Evolutionary conservation across 495 filamentous ascomycete species (phyloP), one percentile per base, ranked within the genome.

Genomic region (Neurospora sp.): DNA sequence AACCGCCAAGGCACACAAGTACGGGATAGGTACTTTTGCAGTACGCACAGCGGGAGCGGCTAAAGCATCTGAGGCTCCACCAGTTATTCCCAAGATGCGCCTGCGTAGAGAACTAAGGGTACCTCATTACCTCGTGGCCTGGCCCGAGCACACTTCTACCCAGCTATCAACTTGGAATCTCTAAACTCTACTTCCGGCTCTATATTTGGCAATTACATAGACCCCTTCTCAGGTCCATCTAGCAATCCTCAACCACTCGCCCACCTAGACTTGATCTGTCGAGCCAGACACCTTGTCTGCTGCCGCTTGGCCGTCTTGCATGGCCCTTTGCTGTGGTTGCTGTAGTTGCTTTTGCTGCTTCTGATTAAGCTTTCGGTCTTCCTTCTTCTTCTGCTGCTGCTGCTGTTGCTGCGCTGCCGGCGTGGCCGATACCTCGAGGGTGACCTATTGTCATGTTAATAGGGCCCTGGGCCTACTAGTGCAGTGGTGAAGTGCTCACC

Each of bases 401-500:
- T 48, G 46, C 53, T 61, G 48, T 12, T 59, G 53, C 53, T 61
- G 53, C 12, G 27, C 53, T 66, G 27, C 27, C 27, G 75, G 79
- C 41, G 75, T 70, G 73, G 77, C 75, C 70, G 72, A 73, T 16
- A 85, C 74, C 59, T 84, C 84, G 20, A 86, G 74, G 42, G 84
- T 79, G 20, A 79, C 78, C 77, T 82, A 1, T 68, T 6, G 9
- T 18, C 35, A 20, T 68, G 61, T 78, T 37, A 78, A 69, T 48
- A 69, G n/a, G 10, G 12, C 53, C 20, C 27, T 11, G 35, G 14
- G n/a, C 53, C 22, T 61, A 31, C 53, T 40, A 59, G 59, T 11
- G 9, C 46, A 39, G 35, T 16, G 8, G 3, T 12, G 20, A 39
- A 22, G 40, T 12, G 72, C 93, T 88, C 87, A 97, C 94, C 80